Evolutionary conservation across 257 asterid genomes (phyloP).

Genomic region (Jacaranda copaia): DNA sequence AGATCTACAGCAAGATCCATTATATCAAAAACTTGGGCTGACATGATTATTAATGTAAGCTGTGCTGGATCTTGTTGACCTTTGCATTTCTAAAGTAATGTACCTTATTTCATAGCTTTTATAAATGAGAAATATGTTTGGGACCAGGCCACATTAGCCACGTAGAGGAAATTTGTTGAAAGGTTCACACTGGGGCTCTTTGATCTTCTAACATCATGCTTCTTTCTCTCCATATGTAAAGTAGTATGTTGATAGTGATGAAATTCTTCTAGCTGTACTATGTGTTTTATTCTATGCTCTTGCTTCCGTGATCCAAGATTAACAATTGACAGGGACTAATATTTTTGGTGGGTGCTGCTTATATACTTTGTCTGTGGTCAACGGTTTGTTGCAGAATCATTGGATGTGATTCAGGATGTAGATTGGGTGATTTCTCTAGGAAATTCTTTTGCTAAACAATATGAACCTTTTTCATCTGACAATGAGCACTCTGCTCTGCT

Average conservation of each 20-base stretch:
- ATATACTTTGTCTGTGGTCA: constrained; percentile 39
- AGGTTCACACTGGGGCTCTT: constrained; percentile 16
- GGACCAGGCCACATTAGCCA: background rate
- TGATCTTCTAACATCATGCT: constrained; percentile 22
- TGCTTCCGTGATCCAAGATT: constrained; percentile 26
- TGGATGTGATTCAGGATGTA: constrained; percentile 92
- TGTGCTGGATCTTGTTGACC: constrained; percentile 12
- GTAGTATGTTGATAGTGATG: background rate
- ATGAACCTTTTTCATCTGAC: constrained; percentile 86
- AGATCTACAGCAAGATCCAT: constrained; percentile 92
- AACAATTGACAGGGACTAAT: constrained; percentile 10
- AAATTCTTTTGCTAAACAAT: constrained; percentile 87
- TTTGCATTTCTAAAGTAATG: constrained; percentile 23
- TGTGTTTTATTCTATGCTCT: constrained; percentile 5
- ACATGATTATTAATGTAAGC: constrained; percentile 93
- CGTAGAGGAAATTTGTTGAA: background rate
- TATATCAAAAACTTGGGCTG: constrained; percentile 94
- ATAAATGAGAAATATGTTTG: background rate
- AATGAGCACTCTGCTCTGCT: constrained; percentile 95
- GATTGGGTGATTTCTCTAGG: constrained; percentile 91
- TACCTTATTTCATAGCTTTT: background rate
- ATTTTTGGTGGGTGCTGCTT: constrained; percentile 17
- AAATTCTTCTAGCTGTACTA: no score
- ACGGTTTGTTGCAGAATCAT: constrained; percentile 96
- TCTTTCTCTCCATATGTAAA: constrained; percentile 16